Evolutionary conservation across 148 eudicot species (phyloP), one percentile per base, ranked within the genome.

Genomic region (Vaccinium vitisidaea): DNA sequence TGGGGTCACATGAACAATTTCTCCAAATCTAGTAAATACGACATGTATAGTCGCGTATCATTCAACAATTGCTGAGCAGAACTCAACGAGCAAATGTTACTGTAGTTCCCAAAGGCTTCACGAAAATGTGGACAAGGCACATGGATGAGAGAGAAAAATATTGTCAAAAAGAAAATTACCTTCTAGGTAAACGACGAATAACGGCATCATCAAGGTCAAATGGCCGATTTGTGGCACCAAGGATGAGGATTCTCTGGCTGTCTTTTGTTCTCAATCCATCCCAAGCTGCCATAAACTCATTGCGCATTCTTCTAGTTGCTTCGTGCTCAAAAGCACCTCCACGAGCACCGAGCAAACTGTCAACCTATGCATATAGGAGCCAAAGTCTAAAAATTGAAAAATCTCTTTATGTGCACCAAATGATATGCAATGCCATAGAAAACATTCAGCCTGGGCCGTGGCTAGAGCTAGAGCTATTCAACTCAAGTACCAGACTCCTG

Each of bases 181-280:
- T 91, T 89, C 99, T 88, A 61, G 99, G 99, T 83, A 97, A 85
- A 70, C 99, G 96, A 15, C 98, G 98, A 84, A 97, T 97, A 78
- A 95, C 99, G 84, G 99, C 99, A 92, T 97, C 99, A 87, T 97
- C 99, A 88, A 97, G 99, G 92, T 97, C 99, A 88, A 95, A 97
- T 16, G 98, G 99, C 10, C 99, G 94, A 90, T 97, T 97, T 82
- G 99, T 97, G 21, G 99, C 99, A 79, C 99, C 99, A 65, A 97
- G 94, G 84, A 97, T 93, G 83, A 97, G 98, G 54, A 97, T 97
- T 83, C 96, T 88, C 84, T 97, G 98, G 85, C 92, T 94, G 78
- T 97, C 99, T 89, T 95, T 97, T 75, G 99, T 90, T 85, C 99
- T 90, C 88, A 97, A 91, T 18, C 99, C 99, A 94, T 97, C 99